These are phyloP conservation scores for Mortierella sp. DNA, from an alignment of 371 early-diverging fungal species.

Conservation along the genomic window DNA sequence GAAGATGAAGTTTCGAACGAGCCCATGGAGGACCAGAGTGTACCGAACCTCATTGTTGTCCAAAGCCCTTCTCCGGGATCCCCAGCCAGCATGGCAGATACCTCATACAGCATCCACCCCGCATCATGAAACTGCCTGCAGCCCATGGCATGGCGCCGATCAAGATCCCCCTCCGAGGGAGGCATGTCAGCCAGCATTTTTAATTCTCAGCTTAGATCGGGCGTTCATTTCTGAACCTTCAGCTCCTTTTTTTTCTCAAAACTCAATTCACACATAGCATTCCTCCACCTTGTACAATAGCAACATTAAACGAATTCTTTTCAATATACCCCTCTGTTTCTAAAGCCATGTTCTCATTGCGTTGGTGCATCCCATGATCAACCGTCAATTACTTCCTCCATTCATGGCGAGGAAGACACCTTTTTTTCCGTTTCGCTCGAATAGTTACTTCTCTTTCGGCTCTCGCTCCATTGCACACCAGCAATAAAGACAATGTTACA, in stretches of 20 bases:
- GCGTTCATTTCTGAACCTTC: background rate
- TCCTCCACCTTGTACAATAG: background rate
- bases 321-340: background rate
- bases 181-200: background rate
- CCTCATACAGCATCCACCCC: background rate
- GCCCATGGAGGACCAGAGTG: constrained; percentile 7
- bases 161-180: background rate
- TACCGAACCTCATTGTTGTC: constrained; percentile 7
- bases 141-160: background rate
- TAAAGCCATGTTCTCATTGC: background rate
- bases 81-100: background rate
- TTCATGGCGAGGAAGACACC: background rate
- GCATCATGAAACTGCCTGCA: background rate
- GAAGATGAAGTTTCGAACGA: background rate
- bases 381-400: background rate
- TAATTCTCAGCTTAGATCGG: background rate
- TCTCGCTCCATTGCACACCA: background rate
- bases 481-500: constrained; percentile 10
- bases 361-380: background rate
- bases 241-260: background rate
- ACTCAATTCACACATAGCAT: background rate
- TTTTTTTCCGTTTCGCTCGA: constrained; percentile 1
- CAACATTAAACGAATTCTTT: background rate
- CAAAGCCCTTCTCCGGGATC: constrained; percentile 2
- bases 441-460: background rate